Conservation (phyloP, 2,329 filamentous ascomycete genomes). For the Arthroderma uncinatum region DNA sequence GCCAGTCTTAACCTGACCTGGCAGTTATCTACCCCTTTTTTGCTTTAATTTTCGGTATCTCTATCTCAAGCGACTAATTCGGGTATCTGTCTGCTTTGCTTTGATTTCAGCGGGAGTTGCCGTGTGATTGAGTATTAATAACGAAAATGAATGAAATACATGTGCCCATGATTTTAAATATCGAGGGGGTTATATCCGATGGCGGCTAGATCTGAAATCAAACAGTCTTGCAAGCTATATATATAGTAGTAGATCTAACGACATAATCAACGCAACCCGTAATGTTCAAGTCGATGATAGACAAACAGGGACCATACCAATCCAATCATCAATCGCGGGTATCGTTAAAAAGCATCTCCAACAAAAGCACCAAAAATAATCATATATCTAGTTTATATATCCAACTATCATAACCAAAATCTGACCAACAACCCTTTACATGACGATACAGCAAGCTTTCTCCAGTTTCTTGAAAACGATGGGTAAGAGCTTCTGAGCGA, state of each 20-base stretch:
- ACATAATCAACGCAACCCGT: neutral
- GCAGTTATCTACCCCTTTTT: no score
- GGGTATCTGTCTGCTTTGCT: no score
- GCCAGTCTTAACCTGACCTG: no score
- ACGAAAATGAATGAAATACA: neutral
- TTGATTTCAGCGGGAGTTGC: no score
- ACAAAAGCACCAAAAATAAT: neutral
- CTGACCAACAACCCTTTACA: slow-evolving; percentile 41
- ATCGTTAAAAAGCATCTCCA: neutral
- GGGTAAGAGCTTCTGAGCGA: slow-evolving; percentile 45
- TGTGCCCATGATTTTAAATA: no score
- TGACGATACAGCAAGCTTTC: slow-evolving; percentile 61
- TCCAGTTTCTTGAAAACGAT: slow-evolving; percentile 54
- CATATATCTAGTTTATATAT: neutral
- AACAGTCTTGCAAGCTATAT: neutral
- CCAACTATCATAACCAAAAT: neutral
- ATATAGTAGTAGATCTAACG: neutral
- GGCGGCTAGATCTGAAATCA: neutral
- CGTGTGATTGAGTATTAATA: neutral
- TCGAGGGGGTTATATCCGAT: neutral
- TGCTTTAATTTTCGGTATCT: no score
- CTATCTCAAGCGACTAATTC: no score
- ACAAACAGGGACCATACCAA: neutral
- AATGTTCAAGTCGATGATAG: no score
- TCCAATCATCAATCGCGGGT: neutral